Evolutionary conservation across 768 basidiomycete genomes (phyloP).

Genomic region (Sporobolomyces roseus): DNA sequence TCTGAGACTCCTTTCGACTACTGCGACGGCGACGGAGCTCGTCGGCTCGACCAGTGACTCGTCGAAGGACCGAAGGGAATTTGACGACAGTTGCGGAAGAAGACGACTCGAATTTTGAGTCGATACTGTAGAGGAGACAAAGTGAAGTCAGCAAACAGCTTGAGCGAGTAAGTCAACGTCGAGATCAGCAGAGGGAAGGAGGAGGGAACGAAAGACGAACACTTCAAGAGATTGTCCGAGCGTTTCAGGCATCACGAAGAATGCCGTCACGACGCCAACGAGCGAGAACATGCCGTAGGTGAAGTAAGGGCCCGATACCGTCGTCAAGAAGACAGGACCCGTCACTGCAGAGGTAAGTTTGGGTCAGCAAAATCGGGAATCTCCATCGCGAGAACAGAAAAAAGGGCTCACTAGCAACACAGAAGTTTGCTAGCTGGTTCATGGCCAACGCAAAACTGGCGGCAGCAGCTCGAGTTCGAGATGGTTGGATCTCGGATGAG

Average conservation of each 20-base stretch:
- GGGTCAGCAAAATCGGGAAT: background rate
- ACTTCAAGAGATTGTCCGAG: constrained; percentile 19
- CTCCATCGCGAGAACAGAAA: background rate
- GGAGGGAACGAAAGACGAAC: constrained; percentile 16
- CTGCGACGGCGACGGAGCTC: constrained; percentile 10
- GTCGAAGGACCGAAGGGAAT: constrained; percentile 12
- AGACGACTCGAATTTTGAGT: constrained; percentile 7
- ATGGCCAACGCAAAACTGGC: constrained; percentile 10
- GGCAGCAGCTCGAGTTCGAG: constrained; percentile 54
- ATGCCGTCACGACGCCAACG: constrained; percentile 4
- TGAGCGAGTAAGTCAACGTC: background rate
- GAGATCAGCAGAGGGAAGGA: no score
- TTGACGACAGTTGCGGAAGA: constrained; percentile 18
- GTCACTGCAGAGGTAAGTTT: constrained; percentile 22
- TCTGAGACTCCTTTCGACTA: constrained; percentile 6
- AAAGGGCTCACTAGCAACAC: no score
- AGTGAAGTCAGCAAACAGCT: background rate
- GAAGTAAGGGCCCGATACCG: constrained; percentile 9
- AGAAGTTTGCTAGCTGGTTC: no score
- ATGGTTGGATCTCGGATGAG: constrained; percentile 56
- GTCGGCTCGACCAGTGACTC: background rate
- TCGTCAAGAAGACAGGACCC: constrained; percentile 18
- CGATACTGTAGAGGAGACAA: background rate
- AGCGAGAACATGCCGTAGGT: constrained; percentile 15
- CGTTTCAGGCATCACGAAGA: constrained; percentile 18